These are phyloP conservation scores for Yarrowia yakushimensis DNA, from an alignment of 805 yeast species.

Conservation along the genomic window DNA sequence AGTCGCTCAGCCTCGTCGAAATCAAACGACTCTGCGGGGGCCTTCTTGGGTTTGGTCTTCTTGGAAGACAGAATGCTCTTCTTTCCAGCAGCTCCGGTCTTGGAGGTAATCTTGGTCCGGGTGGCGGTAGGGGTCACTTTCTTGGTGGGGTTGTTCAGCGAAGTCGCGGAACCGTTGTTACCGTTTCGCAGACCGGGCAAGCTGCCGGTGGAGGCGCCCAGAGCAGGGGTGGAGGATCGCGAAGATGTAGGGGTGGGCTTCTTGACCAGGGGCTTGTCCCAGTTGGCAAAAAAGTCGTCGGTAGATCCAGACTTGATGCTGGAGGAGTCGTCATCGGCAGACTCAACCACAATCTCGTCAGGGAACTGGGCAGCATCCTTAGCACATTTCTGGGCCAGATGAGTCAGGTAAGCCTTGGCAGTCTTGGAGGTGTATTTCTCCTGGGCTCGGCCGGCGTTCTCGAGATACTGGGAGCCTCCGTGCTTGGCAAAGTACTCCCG, in stretches of 20 bases:
- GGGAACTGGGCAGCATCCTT: conserved; percentile 71
- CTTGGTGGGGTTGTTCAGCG: conserved; percentile 25
- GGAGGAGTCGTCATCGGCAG: conserved; percentile 34
- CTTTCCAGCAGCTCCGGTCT: conserved; percentile 26
- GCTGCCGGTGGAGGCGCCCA: conserved; percentile 26
- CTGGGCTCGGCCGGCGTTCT: conserved; percentile 56
- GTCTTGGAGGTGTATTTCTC: conserved; percentile 76
- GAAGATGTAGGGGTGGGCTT: conserved; percentile 45
- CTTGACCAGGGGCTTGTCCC: conserved; percentile 71
- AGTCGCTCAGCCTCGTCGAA: conserved; percentile 68
- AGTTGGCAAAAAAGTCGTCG: conserved; percentile 87
- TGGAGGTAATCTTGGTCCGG: conserved; percentile 5
- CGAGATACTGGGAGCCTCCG: conserved; percentile 74
- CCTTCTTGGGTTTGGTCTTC: conserved; percentile 37
- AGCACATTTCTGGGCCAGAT: conserved; percentile 62
- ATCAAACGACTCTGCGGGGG: conserved; percentile 49
- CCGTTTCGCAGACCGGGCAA: conserved; percentile 26
- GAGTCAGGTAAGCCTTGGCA: conserved; percentile 78
- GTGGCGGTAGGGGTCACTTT: conserved; percentile 29
- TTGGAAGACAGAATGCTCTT: conserved; percentile 36
- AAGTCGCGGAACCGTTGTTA: conserved; percentile 22
- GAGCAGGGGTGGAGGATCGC: conserved; percentile 37
- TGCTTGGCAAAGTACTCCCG: conserved; percentile 78
- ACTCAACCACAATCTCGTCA: conserved; percentile 65
- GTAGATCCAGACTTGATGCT: conserved; percentile 34